These are phyloP conservation scores for Rhizopogon roseolus DNA, from an alignment of 768 basidiomycete genomes.

Conservation along the genomic window DNA sequence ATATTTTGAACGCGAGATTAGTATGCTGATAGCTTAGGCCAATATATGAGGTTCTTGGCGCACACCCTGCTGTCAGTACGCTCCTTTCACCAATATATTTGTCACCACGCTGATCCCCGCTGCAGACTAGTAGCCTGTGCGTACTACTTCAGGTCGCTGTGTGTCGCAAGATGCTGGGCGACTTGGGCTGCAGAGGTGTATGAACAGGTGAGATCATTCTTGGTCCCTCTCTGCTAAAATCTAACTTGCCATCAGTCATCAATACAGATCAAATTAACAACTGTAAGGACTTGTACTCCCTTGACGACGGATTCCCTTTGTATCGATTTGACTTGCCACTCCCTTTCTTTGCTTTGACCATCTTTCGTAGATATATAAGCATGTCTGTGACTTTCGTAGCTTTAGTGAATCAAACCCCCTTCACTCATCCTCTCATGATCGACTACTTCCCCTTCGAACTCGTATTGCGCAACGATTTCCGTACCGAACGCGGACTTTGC, in stretches of 20 bases:
- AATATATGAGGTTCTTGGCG: constrained; percentile 76
- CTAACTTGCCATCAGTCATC: constrained; percentile 45
- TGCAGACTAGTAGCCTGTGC: constrained; percentile 69
- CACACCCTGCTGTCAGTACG: constrained; percentile 68
- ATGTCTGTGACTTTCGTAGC: no score
- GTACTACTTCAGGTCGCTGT: constrained; percentile 74
- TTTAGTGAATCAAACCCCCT: no score
- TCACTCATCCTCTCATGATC: no score
- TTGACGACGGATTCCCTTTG: no score
- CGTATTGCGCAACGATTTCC: no score
- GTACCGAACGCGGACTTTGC: no score
- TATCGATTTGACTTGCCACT: no score
- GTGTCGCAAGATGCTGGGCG: constrained; percentile 74
- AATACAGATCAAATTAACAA: constrained; percentile 67
- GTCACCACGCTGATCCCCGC: background rate
- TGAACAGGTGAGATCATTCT: constrained; percentile 52
- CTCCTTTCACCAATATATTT: constrained; percentile 1
- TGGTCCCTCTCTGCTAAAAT: background rate
- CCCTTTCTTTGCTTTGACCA: no score
- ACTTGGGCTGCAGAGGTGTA: constrained; percentile 78
- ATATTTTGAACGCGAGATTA: constrained; percentile 70
- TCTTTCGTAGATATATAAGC: no score
- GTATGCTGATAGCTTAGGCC: constrained; percentile 66
- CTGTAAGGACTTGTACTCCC: no score
- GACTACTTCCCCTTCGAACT: no score